Base-by-base conservation (phyloP, 495 filamentous ascomycete genomes). In the Jackrogersella minutella region DNA sequence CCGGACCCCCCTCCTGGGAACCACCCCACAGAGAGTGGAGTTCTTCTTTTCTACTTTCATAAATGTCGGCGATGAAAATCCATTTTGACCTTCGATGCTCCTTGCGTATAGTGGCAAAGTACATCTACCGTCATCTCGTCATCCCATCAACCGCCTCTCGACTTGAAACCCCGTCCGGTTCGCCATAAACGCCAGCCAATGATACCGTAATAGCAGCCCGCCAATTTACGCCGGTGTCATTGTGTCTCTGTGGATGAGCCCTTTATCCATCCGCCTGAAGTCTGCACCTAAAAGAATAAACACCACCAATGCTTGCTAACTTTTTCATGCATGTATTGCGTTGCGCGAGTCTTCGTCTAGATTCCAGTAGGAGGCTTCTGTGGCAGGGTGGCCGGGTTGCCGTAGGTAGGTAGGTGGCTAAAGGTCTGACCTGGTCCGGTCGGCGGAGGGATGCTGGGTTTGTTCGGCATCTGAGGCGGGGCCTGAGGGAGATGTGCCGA, bases 311-410 rank as follows among this genome's bases (percentile, higher is more conserved):
- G 70, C 69, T 70, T 70, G 66, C 72, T 66, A 58, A 67, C 61
- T 64, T 70, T n/a, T 66, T 57, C 62, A 68, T 66, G 72, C 64
- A 68, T 49, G 44, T 49, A 37, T 62, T 65, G 62, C 57, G 30
- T 57, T 62, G 57, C 53, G 67, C 54, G 51, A 60, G 17, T 47
- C 39, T 50, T 57, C 8, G 46, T 73, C 69, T 77, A 71, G 67
- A 75, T 71, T 63, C 72, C 75, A 56, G 76, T 77, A 19, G 82
- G 78, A 62, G 84, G 84, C 71, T 86, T 86, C 66, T 84, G 83
- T 58, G 84, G 84, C 56, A 86, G 73, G 30, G 81, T 80, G 16
- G 82, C 83, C 28, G 82, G 79, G 63, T 85, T 85, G 47, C 84
- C 84, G 70, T 82, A 86, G 47, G 79, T 81, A 36, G 83, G 79